A percentile compares a stretch with the other conserved stretches of the same genome.
Evolutionary conservation across 2,329 filamentous ascomycete species (phyloP).

Genomic region (Aspergillus sp.): DNA sequence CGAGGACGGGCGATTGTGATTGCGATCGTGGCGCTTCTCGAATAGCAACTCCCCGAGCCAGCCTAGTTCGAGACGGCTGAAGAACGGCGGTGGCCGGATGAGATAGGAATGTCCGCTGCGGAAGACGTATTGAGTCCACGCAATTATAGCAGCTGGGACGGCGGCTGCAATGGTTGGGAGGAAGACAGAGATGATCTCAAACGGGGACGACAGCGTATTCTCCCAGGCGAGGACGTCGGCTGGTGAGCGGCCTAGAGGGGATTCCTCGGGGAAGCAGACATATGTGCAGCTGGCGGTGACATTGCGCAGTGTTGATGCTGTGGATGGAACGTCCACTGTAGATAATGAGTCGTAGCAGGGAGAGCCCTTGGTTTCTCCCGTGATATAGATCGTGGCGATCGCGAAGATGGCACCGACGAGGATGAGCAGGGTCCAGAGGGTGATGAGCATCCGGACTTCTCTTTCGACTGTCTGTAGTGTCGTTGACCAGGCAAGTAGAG

Average conservation of each 20-base stretch:
- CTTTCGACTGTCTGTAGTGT: not conserved
- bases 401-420: not conserved
- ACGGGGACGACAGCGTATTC: not conserved
- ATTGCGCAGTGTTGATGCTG: not conserved
- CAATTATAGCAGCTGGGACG: not conserved
- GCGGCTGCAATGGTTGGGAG: not conserved
- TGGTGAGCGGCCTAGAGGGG: not conserved
- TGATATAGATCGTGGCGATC: not conserved
- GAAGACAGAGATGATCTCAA: not conserved
- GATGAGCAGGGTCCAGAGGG: not conserved
- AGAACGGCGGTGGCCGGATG: not conserved
- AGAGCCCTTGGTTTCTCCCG: not conserved
- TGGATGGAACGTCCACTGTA: not conserved
- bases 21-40: not conserved
- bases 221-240: not conserved
- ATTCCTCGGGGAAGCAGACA: not conserved
- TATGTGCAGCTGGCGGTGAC: not conserved
- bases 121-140: not conserved
- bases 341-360: not conserved
- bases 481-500: conserved; percentile 1
- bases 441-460: not conserved
- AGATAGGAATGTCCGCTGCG: not conserved
- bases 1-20: not conserved
- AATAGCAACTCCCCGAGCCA: not conserved
- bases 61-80: not conserved